Evolutionary conservation across 208 protist species (phyloP), one percentile per base, ranked within the genome.

Genomic region (Vickermania spadyakhi): DNA sequence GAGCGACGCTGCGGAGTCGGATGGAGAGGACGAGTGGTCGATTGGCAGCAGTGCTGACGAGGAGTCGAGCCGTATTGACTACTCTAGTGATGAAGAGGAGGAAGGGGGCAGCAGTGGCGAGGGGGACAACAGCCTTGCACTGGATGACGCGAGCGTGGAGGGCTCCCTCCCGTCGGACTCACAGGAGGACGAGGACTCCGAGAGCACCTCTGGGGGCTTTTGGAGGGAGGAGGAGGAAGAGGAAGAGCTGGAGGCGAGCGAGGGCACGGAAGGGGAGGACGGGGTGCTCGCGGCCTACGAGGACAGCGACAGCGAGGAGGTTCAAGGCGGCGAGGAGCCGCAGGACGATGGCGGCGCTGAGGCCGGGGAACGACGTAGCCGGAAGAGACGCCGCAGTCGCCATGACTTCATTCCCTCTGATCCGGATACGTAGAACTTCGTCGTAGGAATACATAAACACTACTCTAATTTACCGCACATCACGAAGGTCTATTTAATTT

Each of bases 1-100:
- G 18, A 71, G 68, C 18, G 70, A 58, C 0, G 85, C 83, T 11
- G 73, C 77, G 27, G 82, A 79, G 26, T 76, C 79, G 0, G 78
- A 74, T 2, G 73, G 72, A 50, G 68, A 57, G n/a, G 56, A 76
- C 36, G 66, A 63, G 18, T 57, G 68, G 58, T 23, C 62, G 25
- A 56, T 68, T 58, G 5, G 52, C 52, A 14, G 49, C 27, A 22
- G 64, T 23, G 63, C 62, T 41, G 58, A 65, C 36, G 70, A 75
- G 14, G 36, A 45, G 36, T 45, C 36, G 18, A 45, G 36, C 36
- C 36, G 36, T 18, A 45, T 45, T 45, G 36, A 45, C 18, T 45
- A 45, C 36, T 45, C 36, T 18, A 18, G 18, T 18, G 36, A 45
- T 7, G 36, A 45, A 18, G 36, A 45, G 36, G 36, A 45, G 36